Evolutionary conservation across 345 rosid genomes (phyloP).

Genomic region (Gossypium raimondii): DNA sequence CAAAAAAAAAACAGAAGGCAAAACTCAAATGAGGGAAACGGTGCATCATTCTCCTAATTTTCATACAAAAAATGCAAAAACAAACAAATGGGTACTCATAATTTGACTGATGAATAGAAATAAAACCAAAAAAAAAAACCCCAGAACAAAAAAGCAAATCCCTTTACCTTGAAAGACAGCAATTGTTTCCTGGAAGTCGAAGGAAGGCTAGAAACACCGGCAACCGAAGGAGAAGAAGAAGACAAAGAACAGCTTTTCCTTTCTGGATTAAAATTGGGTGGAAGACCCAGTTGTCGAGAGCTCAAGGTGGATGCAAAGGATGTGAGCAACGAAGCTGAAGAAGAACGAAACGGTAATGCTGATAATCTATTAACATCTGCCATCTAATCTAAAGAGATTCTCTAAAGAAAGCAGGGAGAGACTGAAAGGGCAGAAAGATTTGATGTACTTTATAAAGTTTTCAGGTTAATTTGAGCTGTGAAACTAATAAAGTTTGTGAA

Average conservation of each 20-base stretch:
- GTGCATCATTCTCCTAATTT: background rate
- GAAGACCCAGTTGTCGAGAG: background rate
- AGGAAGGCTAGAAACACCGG: background rate
- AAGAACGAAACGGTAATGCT: background rate
- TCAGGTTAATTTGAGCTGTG: background rate
- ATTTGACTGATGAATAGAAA: background rate
- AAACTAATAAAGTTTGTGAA: background rate
- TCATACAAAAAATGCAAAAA: background rate
- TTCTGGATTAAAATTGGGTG: background rate
- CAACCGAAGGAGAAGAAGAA: background rate
- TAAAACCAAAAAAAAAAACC: background rate
- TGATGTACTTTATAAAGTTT: background rate
- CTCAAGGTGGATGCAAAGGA: constrained; percentile 6
- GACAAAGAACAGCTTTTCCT: background rate
- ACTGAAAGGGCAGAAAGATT: background rate
- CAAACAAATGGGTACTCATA: constrained; percentile 2
- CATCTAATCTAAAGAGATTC: background rate
- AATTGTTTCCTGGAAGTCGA: constrained; percentile 9
- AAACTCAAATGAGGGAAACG: background rate
- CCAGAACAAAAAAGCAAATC: background rate
- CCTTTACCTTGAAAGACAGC: background rate
- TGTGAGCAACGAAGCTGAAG: constrained; percentile 9
- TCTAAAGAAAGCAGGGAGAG: background rate
- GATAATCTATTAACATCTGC: constrained; percentile 10
- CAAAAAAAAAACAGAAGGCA: background rate